These are phyloP conservation scores for Exophiala sp. DNA, from an alignment of 2,329 filamentous ascomycete genomes.

Conservation along the genomic window DNA sequence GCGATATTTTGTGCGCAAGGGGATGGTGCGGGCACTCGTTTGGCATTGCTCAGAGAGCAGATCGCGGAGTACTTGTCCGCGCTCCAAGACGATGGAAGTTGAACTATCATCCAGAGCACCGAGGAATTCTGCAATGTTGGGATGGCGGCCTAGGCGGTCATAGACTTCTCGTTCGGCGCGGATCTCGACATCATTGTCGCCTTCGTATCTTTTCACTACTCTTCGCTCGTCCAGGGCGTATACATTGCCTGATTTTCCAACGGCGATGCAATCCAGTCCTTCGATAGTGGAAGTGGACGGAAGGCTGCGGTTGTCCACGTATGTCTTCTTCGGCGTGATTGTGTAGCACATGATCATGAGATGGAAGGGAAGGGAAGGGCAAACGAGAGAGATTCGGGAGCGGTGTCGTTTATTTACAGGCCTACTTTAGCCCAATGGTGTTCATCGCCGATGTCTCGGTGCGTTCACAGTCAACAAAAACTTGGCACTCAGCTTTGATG, in stretches of 20 bases:
- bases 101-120: conserved; percentile 9
- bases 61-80: conserved; percentile 8
- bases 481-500: no score
- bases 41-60: not conserved
- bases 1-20: conserved; percentile 12
- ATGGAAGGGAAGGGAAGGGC: not conserved
- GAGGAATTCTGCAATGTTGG: conserved; percentile 8
- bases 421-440: no score
- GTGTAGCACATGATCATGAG: not conserved
- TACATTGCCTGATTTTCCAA: conserved; percentile 15
- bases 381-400: not conserved
- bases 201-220: conserved; percentile 10
- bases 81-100: conserved; percentile 11
- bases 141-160: conserved; percentile 10
- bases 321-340: not conserved
- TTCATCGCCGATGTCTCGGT: no score
- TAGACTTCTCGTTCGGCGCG: conserved; percentile 9
- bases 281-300: conserved; percentile 2
- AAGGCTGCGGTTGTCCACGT: not conserved
- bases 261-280: conserved; percentile 11
- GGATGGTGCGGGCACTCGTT: not conserved
- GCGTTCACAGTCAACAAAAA: no score
- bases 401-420: no score
- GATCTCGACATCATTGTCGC: conserved; percentile 10
- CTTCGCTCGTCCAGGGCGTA: conserved; percentile 7